Percentiles rank a stretch among this genome's conserved stretches.
phyloP scores from a whole-genome alignment of 2,329 filamentous ascomycete genomes.

The Coleophoma crateriformis region DNA sequence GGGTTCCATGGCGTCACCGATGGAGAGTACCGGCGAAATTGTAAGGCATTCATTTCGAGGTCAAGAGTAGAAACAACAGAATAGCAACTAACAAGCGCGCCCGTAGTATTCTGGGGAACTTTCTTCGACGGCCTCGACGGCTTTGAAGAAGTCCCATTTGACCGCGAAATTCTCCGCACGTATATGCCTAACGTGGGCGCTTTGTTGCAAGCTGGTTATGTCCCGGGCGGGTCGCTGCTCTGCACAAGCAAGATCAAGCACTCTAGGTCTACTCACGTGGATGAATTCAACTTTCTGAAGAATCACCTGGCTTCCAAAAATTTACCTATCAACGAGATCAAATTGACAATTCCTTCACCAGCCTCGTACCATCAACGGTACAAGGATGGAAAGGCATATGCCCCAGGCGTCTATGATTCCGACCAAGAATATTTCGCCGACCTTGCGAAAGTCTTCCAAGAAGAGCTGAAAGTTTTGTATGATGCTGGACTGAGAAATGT shows the following conservation, averaged over 20 bases:
- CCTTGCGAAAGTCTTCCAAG: constrained; percentile 45
- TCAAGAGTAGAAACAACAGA: no score
- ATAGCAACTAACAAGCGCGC: constrained; percentile 31
- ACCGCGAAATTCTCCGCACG: constrained; percentile 31
- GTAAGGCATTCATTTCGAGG: neutral
- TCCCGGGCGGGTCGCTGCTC: constrained; percentile 38
- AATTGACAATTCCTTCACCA: constrained; percentile 62
- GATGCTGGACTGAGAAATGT: constrained; percentile 45
- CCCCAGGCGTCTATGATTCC: constrained; percentile 40
- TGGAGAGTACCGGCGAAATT: constrained; percentile 43
- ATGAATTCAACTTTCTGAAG: constrained; percentile 56
- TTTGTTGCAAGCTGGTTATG: constrained; percentile 36
- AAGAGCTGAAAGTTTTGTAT: constrained; percentile 46
- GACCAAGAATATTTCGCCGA: constrained; percentile 49
- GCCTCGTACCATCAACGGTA: constrained; percentile 66
- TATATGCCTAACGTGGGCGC: constrained; percentile 34
- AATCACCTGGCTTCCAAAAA: constrained; percentile 51
- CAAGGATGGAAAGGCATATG: constrained; percentile 44
- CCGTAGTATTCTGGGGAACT: constrained; percentile 27
- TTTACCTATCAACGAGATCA: constrained; percentile 50
- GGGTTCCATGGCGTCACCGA: constrained; percentile 53
- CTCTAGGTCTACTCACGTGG: constrained; percentile 38
- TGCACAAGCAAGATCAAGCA: constrained; percentile 43
- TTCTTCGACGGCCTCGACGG: constrained; percentile 23
- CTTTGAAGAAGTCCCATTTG: constrained; percentile 18